These are phyloP conservation scores for Nicotiana sylvestris DNA, from an alignment of 257 asterid genomes.

Conservation along the genomic window DNA sequence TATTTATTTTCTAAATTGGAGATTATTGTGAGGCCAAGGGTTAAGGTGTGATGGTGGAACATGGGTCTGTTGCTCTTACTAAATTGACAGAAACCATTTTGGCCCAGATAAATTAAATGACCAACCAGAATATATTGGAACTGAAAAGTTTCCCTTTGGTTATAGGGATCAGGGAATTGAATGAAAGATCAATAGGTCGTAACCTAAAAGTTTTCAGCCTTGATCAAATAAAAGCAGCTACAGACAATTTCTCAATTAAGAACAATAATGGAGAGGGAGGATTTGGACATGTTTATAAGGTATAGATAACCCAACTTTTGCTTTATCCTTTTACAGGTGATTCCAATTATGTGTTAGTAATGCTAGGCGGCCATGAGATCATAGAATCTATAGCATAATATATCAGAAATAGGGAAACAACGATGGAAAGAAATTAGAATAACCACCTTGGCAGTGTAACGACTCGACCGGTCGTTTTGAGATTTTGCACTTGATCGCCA, in stretches of 20 bases:
- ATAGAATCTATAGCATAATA: neutral
- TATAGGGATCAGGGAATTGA: slow-evolving; percentile 5
- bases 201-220: slow-evolving; percentile 22
- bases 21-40: too few species aligned
- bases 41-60: too few species aligned
- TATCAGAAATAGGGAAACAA: too few species aligned
- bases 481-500: too few species aligned
- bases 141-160: neutral
- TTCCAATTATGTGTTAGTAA: neutral
- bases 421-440: neutral
- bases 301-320: neutral
- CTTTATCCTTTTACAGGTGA: neutral
- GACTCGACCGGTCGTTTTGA: too few species aligned
- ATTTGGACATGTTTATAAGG: slow-evolving; percentile 41
- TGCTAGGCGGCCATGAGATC: neutral
- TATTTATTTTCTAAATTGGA: too few species aligned
- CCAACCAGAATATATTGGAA: neutral
- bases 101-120: neutral
- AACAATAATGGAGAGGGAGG: slow-evolving; percentile 38
- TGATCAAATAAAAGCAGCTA: slow-evolving; percentile 22
- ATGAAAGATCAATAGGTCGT: neutral
- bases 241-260: slow-evolving; percentile 22
- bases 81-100: too few species aligned
- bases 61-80: too few species aligned
- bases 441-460: neutral